Base-by-base conservation (phyloP, 73 alveolate genomes). In the Blepharisma stoltei region DNA sequence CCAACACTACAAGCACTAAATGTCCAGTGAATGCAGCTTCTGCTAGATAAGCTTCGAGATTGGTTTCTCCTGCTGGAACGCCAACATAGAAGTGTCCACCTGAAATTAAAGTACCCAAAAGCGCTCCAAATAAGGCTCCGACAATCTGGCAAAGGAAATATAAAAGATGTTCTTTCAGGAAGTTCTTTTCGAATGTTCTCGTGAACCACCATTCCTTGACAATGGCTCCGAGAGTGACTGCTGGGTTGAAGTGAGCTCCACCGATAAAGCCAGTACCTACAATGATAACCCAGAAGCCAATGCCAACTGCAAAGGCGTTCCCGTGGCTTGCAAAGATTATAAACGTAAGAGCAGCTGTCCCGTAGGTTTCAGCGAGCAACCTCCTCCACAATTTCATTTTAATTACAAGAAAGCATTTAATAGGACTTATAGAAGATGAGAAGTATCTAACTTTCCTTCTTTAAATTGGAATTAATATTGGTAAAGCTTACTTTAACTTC, bases 181-280 rank as follows among this genome's bases (percentile, higher is more conserved):
- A n/a, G 2, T 60, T 14, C 46, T 60, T 60, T 20, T 25, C 18
- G 49, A 60, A n/a, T 60, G 14, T 60, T 20, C n/a, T 38, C 0
- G 73, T 14, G 45, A 60, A 38, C 14, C 18, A 38, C 14, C 18
- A 14, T 20, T 60, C 46, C 11, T 25, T 60, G 0, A 25, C 46
- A 3, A 60, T 0, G 46, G n/a, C 27, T n/a, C 79, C 79, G 3
- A 69, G 11, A 43, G 79, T 69, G 69, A 69, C 45, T 1, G 79
- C 79, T n/a, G 79, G 79, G 43, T 69, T 69, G 25, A 69, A 69
- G 37, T 69, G 71, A 11, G 79, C 69, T 14, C 79, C 79, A 14
- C 54, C 11, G 11, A 69, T 69, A 60, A 60, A 60, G 5, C 73
- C 73, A 14, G 73, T 60, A 32, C 41, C 41, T 32, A 32, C 41